Evolutionary conservation across 2,329 filamentous ascomycete species (phyloP).

Genomic region (Gnomoniopsis smithogilvyi): DNA sequence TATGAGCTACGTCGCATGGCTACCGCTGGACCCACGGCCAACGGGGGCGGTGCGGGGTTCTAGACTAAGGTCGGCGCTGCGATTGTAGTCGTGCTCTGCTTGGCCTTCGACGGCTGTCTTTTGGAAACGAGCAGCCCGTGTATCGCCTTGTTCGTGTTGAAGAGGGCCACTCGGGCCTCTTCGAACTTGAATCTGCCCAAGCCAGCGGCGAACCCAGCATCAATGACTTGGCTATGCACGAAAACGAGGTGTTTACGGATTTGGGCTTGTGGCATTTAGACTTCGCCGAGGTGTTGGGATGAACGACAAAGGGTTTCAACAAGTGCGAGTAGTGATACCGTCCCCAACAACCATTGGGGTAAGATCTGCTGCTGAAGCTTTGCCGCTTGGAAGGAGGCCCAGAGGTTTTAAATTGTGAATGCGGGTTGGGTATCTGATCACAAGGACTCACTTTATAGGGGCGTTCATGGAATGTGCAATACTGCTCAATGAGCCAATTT

Average conservation of each 20-base stretch:
- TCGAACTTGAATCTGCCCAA: neutral
- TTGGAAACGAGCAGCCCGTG: no score
- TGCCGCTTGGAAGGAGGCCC: neutral
- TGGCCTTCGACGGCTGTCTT: neutral
- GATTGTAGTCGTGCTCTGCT: neutral
- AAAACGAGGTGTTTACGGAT: conserved; percentile 5
- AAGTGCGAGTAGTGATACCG: neutral
- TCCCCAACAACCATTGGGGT: neutral
- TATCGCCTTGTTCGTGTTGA: no score
- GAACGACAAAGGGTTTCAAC: neutral
- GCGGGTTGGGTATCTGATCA: neutral
- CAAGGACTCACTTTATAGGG: no score
- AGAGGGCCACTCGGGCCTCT: neutral
- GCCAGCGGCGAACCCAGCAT: neutral
- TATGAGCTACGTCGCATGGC: conserved; percentile 87
- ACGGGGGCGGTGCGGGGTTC: conserved; percentile 19
- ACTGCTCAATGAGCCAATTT: no score
- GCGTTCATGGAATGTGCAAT: no score
- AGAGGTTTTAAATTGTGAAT: neutral
- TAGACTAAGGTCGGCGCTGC: conserved; percentile 14
- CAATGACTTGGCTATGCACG: neutral
- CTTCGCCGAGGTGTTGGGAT: no score
- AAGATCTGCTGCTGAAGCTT: neutral
- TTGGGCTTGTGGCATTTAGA: neutral
- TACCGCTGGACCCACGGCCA: conserved; percentile 57